phyloP scores from a whole-genome alignment of 441 rosid genomes.

The Populus hybrid region DNA sequence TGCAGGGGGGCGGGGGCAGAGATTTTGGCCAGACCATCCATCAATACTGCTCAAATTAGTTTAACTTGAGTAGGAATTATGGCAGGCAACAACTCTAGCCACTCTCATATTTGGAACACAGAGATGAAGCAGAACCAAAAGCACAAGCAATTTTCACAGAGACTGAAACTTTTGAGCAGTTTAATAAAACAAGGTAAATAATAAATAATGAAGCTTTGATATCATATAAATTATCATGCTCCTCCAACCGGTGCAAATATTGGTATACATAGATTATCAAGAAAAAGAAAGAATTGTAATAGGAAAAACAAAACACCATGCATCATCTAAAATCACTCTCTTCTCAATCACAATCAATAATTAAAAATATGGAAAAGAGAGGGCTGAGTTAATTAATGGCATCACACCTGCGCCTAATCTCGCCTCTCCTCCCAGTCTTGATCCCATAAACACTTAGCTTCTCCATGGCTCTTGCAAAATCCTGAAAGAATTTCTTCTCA shows the following conservation, averaged over 20 bases:
- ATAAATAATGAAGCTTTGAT: not conserved
- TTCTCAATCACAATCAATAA: conserved; percentile 1
- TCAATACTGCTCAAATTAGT: not conserved
- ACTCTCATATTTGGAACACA: not conserved
- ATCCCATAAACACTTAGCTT: conserved; percentile 47
- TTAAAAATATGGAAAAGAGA: not conserved
- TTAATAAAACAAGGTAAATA: no score
- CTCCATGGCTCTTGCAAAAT: conserved; percentile 57
- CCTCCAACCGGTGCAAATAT: not conserved
- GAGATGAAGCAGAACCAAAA: no score
- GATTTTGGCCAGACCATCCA: not conserved
- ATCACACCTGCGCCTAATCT: conserved; percentile 59
- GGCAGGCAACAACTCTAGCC: not conserved
- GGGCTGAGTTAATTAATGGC: conserved; percentile 47
- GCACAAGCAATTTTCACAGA: not conserved
- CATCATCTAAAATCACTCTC: not conserved
- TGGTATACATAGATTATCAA: no score
- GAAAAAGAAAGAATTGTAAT: not conserved
- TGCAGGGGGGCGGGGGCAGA: no score
- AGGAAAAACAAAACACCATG: not conserved
- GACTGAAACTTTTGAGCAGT: no score
- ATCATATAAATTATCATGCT: not conserved
- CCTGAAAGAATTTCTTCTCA: conserved; percentile 53
- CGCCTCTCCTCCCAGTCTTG: conserved; percentile 58
- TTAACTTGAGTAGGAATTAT: not conserved